These are phyloP conservation scores for Schizonepeta tenuifolia DNA, from an alignment of 257 asterid species.

Conservation along the genomic window DNA sequence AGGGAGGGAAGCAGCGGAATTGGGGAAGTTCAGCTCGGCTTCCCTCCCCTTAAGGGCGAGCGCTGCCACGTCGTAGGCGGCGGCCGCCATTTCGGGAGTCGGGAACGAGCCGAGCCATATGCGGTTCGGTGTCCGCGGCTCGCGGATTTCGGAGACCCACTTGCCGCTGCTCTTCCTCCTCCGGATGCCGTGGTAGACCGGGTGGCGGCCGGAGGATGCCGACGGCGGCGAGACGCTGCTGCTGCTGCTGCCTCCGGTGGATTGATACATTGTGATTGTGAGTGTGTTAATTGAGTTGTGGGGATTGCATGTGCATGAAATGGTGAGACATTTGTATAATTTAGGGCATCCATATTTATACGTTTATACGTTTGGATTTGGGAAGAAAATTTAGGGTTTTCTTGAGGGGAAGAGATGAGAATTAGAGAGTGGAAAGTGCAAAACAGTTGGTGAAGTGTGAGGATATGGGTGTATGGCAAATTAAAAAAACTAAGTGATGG, in stretches of 20 bases:
- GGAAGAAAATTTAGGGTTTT: not conserved
- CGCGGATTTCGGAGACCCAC: slow-evolving; percentile 71
- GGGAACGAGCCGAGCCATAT: slow-evolving; percentile 69
- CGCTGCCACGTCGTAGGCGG: slow-evolving; percentile 66
- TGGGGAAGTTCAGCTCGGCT: slow-evolving; percentile 59
- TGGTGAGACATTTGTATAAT: slow-evolving; percentile 1
- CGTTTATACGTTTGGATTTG: slow-evolving; percentile 8
- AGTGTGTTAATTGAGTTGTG: not conserved
- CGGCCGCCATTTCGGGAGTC: slow-evolving; percentile 63
- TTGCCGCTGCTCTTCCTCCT: slow-evolving; percentile 55
- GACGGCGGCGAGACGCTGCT: slow-evolving; percentile 6
- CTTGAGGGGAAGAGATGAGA: not conserved
- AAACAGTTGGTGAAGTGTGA: slow-evolving; percentile 47
- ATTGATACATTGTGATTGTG: slow-evolving; percentile 41
- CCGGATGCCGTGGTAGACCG: slow-evolving; percentile 60
- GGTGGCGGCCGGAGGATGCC: slow-evolving; percentile 44
- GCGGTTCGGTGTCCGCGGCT: slow-evolving; percentile 56
- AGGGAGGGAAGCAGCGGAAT: slow-evolving; percentile 49
- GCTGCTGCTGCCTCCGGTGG: slow-evolving; percentile 7
- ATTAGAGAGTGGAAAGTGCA: slow-evolving; percentile 34
- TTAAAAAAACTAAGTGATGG: slow-evolving; percentile 37
- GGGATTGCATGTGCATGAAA: slow-evolving; percentile 29
- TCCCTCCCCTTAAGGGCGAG: slow-evolving; percentile 51
- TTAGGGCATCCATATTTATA: slow-evolving; percentile 46
- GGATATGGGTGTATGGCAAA: slow-evolving; percentile 66